A percentile compares a stretch with the other conserved stretches of the same genome.
These are phyloP conservation scores for Trifolium dubium DNA, from an alignment of 306 rosid species.

Conservation along the genomic window DNA sequence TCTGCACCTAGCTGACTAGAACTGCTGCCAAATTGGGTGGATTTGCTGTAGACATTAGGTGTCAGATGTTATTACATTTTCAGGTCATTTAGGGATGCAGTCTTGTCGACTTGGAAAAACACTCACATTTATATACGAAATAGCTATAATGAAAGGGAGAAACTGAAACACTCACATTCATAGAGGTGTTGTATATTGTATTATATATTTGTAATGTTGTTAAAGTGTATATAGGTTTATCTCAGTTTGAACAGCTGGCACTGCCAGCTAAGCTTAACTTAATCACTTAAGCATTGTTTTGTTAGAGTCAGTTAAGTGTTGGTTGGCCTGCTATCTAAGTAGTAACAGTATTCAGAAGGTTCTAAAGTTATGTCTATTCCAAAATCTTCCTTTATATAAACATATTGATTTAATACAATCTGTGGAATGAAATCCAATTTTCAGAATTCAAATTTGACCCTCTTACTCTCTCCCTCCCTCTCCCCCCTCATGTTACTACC, in stretches of 20 bases:
- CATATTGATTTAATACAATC: not conserved
- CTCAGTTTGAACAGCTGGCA: too few relatives aligned
- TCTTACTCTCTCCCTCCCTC: not conserved
- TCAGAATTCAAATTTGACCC: not conserved
- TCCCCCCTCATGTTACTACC: not conserved
- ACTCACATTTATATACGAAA: not conserved
- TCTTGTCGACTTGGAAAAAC: conserved; percentile 24
- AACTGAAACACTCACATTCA: not conserved
- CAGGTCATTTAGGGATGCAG: not conserved
- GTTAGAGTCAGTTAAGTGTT: too few relatives aligned
- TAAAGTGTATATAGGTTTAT: too few relatives aligned
- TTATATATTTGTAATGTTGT: too few relatives aligned
- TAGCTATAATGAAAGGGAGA: not conserved
- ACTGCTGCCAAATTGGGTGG: conserved; percentile 22
- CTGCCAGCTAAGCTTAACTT: too few relatives aligned
- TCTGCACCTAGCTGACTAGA: conserved; percentile 13
- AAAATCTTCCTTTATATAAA: not conserved
- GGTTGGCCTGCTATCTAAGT: too few relatives aligned
- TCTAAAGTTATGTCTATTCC: not conserved
- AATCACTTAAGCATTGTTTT: too few relatives aligned
- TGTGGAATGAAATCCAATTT: not conserved
- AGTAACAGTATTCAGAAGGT: not conserved
- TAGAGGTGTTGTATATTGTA: too few relatives aligned
- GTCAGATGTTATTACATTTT: not conserved
- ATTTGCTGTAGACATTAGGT: not conserved